Evolutionary conservation across 2,329 filamentous ascomycete genomes (phyloP).

Genomic region (Fusarium buxicola): DNA sequence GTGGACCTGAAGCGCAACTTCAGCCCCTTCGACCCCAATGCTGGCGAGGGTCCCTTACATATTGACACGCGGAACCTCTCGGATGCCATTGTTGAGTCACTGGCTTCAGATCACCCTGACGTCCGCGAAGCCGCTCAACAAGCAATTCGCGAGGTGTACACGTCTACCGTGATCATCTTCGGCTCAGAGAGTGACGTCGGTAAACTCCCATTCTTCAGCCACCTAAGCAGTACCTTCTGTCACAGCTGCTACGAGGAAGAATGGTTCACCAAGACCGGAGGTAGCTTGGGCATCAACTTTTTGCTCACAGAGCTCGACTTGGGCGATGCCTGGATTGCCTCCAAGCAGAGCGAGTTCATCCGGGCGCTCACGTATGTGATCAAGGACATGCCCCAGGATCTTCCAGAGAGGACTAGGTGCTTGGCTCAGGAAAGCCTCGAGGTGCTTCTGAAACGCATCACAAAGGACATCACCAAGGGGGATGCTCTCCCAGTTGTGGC

Average conservation of each 20-base stretch:
- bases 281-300: conserved; percentile 89
- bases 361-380: conserved; percentile 96
- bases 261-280: conserved; percentile 98
- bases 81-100: conserved; percentile 88
- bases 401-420: conserved; percentile 88
- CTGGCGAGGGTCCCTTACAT: conserved; percentile 87
- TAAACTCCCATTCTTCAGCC: conserved; percentile 84
- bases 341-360: conserved; percentile 88
- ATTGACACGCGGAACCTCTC: conserved; percentile 89
- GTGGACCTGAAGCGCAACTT: conserved; percentile 80
- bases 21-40: conserved; percentile 84
- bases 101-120: conserved; percentile 84
- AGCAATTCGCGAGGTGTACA: conserved; percentile 81
- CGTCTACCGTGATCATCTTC: conserved; percentile 81
- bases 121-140: conserved; percentile 86
- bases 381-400: conserved; percentile 95
- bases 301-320: conserved; percentile 87
- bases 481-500: conserved; percentile 63
- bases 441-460: conserved; percentile 81
- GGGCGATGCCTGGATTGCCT: conserved; percentile 83
- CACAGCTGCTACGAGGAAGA: conserved; percentile 98
- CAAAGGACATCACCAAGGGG: conserved; percentile 81
- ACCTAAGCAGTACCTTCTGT: conserved; percentile 85
- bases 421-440: conserved; percentile 87
- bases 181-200: conserved; percentile 78